These are phyloP conservation scores for Pyrus hybrid DNA, from an alignment of 331 rosid species.

Conservation along the genomic window DNA sequence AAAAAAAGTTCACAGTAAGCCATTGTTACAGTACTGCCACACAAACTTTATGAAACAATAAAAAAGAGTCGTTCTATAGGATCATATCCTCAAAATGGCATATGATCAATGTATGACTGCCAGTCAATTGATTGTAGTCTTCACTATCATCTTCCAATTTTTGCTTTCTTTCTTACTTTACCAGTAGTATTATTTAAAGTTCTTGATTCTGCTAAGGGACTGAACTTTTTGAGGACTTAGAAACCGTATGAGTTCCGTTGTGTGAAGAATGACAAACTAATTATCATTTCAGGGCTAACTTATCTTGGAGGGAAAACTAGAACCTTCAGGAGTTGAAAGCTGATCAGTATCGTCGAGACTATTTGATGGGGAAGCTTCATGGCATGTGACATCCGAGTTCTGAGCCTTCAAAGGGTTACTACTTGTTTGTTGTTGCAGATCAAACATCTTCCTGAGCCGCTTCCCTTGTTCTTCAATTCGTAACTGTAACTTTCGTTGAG, in stretches of 20 bases:
- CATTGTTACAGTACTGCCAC: neutral
- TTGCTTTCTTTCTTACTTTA: neutral
- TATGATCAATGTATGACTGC: neutral
- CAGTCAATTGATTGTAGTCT: neutral
- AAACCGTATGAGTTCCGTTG: neutral
- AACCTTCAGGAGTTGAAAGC: conserved; percentile 6
- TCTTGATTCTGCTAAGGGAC: neutral
- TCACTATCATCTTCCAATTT: neutral
- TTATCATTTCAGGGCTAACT: neutral
- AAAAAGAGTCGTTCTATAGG: neutral
- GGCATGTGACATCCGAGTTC: neutral
- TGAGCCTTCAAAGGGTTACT: neutral
- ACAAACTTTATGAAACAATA: neutral
- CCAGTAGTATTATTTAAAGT: neutral
- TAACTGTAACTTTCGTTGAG: conserved; percentile 50
- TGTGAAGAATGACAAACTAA: neutral
- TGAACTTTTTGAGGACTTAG: too few species aligned
- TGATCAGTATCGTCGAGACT: neutral
- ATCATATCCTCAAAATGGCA: neutral
- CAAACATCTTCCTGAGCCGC: conserved; percentile 30
- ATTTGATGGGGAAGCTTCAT: neutral
- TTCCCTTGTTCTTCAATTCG: conserved; percentile 30
- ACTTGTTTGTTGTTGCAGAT: conserved; percentile 23
- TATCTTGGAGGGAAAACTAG: conserved; percentile 7
- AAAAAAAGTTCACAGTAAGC: neutral